Evolutionary conservation across 441 rosid genomes (phyloP).

Genomic region (Hura crepitans): DNA sequence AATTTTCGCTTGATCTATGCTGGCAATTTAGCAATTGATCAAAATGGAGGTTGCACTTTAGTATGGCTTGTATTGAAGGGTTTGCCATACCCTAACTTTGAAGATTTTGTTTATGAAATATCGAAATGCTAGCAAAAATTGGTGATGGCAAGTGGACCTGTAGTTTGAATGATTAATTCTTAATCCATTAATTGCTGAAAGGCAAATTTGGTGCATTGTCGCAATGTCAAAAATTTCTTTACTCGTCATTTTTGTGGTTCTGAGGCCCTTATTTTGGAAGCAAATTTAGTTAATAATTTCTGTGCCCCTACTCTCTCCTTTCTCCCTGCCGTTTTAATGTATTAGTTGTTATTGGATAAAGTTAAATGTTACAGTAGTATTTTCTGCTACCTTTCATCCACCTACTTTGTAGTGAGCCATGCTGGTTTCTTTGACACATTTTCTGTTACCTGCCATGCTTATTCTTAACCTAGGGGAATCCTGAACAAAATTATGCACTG

Average conservation of each 20-base stretch:
- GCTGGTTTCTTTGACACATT: neutral
- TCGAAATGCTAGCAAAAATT: neutral
- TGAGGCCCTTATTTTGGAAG: neutral
- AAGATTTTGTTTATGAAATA: neutral
- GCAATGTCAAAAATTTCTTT: neutral
- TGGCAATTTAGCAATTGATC: neutral
- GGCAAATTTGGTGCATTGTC: neutral
- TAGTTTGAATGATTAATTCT: neutral
- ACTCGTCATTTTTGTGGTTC: neutral
- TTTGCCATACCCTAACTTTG: neutral
- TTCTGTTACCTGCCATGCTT: neutral
- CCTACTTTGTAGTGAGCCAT: neutral
- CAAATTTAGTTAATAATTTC: neutral
- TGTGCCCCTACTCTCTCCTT: neutral
- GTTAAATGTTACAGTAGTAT: neutral
- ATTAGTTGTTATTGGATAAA: neutral
- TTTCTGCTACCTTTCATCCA: neutral
- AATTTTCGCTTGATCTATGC: slow-evolving; percentile 11
- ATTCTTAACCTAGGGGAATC: neutral
- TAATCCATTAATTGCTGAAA: neutral
- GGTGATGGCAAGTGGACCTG: too few relatives aligned
- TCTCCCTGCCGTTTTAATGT: neutral
- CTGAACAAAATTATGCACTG: neutral
- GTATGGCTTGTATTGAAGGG: neutral
- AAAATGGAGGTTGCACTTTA: slow-evolving; percentile 11